phyloP scores from a whole-genome alignment of 2,329 filamentous ascomycete genomes.

The Alternaria viburni region DNA sequence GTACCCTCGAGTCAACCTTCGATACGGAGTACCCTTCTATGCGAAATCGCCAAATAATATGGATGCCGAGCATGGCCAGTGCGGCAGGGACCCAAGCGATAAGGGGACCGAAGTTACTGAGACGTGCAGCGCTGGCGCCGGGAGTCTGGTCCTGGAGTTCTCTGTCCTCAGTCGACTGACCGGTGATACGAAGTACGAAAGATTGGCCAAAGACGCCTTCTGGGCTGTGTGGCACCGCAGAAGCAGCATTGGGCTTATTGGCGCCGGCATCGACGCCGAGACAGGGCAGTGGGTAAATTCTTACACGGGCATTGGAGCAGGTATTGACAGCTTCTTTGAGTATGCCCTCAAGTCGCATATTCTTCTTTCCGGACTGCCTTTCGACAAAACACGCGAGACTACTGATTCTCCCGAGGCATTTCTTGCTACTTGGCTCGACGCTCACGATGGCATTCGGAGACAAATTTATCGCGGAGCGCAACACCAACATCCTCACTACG shows the following conservation, averaged over 20 bases:
- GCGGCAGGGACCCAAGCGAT: slow-evolving; percentile 53
- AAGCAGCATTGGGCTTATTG: slow-evolving; percentile 85
- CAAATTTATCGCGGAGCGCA: slow-evolving; percentile 82
- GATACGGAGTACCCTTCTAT: slow-evolving; percentile 91
- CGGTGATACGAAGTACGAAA: slow-evolving; percentile 85
- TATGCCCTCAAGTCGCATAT: slow-evolving; percentile 96
- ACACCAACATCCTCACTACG: slow-evolving; percentile 87
- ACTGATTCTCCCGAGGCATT: slow-evolving; percentile 77
- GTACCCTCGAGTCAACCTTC: slow-evolving; percentile 91
- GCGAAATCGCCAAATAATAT: slow-evolving; percentile 80
- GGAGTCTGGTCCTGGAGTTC: slow-evolving; percentile 92
- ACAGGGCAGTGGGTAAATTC: slow-evolving; percentile 86
- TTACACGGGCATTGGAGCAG: slow-evolving; percentile 93
- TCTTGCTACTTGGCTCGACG: slow-evolving; percentile 80
- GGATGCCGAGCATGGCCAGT: slow-evolving; percentile 57
- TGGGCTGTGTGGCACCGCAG: slow-evolving; percentile 95
- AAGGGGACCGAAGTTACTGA: slow-evolving; percentile 79
- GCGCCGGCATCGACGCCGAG: slow-evolving; percentile 90
- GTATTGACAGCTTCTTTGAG: slow-evolving; percentile 98
- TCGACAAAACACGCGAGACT: slow-evolving; percentile 57
- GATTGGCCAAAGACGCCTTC: slow-evolving; percentile 87
- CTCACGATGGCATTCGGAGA: slow-evolving; percentile 84
- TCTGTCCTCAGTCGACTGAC: slow-evolving; percentile 87
- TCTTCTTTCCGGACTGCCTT: slow-evolving; percentile 74
- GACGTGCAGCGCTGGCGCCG: slow-evolving; percentile 96